Percentiles rank a stretch among this genome's conserved stretches.
Conservation (phyloP, 805 yeast species). For the Candida golubevii region DNA sequence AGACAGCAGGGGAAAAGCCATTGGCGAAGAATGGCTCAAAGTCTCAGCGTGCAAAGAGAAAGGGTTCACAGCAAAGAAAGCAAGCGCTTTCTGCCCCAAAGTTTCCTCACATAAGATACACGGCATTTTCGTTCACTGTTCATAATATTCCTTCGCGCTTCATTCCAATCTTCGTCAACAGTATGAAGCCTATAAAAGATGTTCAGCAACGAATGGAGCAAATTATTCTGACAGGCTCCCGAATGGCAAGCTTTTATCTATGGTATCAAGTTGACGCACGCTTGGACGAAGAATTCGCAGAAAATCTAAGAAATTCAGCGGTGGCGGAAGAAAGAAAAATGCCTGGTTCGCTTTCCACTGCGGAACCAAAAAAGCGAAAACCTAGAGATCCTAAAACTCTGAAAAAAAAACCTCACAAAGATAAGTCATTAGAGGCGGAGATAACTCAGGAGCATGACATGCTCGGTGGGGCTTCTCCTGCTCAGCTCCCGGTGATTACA, state of each 20-base stretch:
- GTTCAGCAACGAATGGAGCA: slow-evolving; percentile 61
- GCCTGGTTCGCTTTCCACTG: slow-evolving; percentile 29
- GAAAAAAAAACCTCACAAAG: slow-evolving; percentile 16
- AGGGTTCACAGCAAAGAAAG: slow-evolving; percentile 14
- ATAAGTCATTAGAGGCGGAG: background rate
- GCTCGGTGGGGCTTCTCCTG: no score
- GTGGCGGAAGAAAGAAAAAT: slow-evolving; percentile 49
- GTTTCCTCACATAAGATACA: slow-evolving; percentile 45
- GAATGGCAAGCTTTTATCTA: slow-evolving; percentile 57
- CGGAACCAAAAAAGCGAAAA: slow-evolving; percentile 30
- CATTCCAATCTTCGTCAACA: slow-evolving; percentile 59
- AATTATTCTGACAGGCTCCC: slow-evolving; percentile 54
- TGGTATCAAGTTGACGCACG: slow-evolving; percentile 85
- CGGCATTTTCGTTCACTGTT: slow-evolving; percentile 64
- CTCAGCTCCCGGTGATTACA: no score
- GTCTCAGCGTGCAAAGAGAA: slow-evolving; percentile 13
- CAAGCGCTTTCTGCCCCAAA: slow-evolving; percentile 23
- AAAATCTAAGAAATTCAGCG: slow-evolving; percentile 54
- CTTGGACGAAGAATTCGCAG: slow-evolving; percentile 64
- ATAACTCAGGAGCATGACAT: no score
- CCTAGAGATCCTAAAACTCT: slow-evolving; percentile 23
- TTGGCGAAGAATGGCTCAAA: slow-evolving; percentile 8
- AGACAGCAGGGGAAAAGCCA: slow-evolving; percentile 11
- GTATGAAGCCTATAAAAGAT: slow-evolving; percentile 54
- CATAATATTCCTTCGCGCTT: slow-evolving; percentile 62